Conservation (phyloP, 345 rosid genomes). For the Camelina sativa region DNA sequence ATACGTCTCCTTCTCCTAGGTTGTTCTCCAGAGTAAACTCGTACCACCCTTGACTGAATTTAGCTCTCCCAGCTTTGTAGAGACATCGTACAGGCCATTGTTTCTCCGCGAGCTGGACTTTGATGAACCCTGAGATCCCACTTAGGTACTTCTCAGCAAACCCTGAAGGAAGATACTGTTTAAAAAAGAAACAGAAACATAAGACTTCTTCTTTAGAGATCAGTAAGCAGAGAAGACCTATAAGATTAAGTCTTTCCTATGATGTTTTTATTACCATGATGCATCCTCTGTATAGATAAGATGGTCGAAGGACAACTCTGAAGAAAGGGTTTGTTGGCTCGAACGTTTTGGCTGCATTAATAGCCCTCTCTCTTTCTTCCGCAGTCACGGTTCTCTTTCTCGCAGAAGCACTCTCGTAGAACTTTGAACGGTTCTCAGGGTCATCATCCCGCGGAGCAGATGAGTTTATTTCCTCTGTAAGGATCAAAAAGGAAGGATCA, state of each 20-base stretch:
- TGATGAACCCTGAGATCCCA: slow-evolving; percentile 84
- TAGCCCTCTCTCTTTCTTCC: slow-evolving; percentile 76
- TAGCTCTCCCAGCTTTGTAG: slow-evolving; percentile 84
- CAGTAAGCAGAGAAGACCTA: background rate
- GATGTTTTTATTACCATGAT: slow-evolving; percentile 64
- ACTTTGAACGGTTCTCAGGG: slow-evolving; percentile 57
- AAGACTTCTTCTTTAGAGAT: background rate
- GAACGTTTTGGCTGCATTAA: slow-evolving; percentile 78
- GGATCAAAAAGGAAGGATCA: slow-evolving; percentile 12
- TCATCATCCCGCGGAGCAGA: slow-evolving; percentile 54
- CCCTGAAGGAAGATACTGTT: slow-evolving; percentile 83
- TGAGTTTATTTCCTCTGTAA: slow-evolving; percentile 51
- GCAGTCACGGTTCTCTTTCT: slow-evolving; percentile 79
- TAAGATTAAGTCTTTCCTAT: background rate
- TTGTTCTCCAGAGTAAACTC: slow-evolving; percentile 82
- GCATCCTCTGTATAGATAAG: slow-evolving; percentile 79
- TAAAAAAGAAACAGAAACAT: slow-evolving; percentile 29
- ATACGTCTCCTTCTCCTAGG: slow-evolving; percentile 90
- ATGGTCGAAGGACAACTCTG: slow-evolving; percentile 85
- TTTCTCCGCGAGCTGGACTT: slow-evolving; percentile 72
- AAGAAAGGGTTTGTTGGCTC: slow-evolving; percentile 84
- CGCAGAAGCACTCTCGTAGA: slow-evolving; percentile 81
- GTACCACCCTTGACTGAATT: slow-evolving; percentile 91
- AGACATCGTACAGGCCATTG: slow-evolving; percentile 95
- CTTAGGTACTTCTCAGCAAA: slow-evolving; percentile 83